These are phyloP conservation scores for Moesziomyces sp. DNA, from an alignment of 1,284 basidiomycete genomes.

Conservation along the genomic window DNA sequence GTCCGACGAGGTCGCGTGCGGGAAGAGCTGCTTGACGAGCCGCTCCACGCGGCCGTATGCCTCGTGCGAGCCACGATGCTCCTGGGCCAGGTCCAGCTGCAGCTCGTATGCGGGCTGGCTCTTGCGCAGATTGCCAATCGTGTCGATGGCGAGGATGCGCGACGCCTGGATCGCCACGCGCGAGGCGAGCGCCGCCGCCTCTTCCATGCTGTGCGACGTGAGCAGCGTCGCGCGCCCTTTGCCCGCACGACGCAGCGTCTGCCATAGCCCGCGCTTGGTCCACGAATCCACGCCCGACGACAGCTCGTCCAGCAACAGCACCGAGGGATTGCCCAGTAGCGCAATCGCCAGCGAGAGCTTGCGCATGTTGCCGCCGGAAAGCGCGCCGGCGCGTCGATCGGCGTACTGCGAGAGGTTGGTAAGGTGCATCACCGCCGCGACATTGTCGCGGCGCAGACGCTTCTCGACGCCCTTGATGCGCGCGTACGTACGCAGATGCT, in stretches of 20 bases:
- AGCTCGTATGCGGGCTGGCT: slow-evolving; percentile 81
- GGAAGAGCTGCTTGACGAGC: slow-evolving; percentile 74
- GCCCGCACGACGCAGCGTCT: slow-evolving; percentile 76
- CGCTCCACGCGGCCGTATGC: slow-evolving; percentile 73
- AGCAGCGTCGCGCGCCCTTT: slow-evolving; percentile 66
- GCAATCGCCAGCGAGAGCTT: slow-evolving; percentile 82
- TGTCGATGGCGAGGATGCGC: slow-evolving; percentile 73
- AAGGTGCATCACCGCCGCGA: slow-evolving; percentile 74
- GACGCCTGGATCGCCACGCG: slow-evolving; percentile 51
- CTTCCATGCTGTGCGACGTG: slow-evolving; percentile 81
- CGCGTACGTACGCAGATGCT: slow-evolving; percentile 74
- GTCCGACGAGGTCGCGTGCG: slow-evolving; percentile 76
- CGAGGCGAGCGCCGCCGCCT: slow-evolving; percentile 79
- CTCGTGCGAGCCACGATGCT: slow-evolving; percentile 11
- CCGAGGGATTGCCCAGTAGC: slow-evolving; percentile 80
- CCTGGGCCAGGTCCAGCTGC: slow-evolving; percentile 76
- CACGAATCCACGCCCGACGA: slow-evolving; percentile 84
- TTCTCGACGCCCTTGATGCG: slow-evolving; percentile 74
- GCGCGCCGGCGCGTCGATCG: slow-evolving; percentile 77
- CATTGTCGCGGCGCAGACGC: slow-evolving; percentile 72
- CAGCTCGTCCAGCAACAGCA: slow-evolving; percentile 83
- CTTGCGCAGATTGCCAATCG: slow-evolving; percentile 74
- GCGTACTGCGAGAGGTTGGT: slow-evolving; percentile 76
- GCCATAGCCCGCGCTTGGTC: slow-evolving; percentile 85
- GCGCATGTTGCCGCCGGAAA: slow-evolving; percentile 78